Base-by-base conservation (phyloP, 2,329 filamentous ascomycete genomes). In the Exophiala bonariae region DNA sequence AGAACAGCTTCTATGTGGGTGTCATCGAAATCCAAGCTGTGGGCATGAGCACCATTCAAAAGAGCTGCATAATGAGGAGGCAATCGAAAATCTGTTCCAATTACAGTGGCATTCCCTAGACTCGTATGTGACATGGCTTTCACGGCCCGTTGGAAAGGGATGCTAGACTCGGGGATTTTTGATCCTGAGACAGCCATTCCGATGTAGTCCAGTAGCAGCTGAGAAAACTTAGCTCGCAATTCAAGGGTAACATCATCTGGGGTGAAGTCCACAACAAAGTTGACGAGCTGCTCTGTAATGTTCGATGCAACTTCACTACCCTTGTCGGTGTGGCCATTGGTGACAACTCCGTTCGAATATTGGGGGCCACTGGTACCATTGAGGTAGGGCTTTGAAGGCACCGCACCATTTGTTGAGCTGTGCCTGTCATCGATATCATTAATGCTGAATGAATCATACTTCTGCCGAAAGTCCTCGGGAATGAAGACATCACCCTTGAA, bases 11-110 rank as follows among this genome's bases (percentile, higher is more conserved):
- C 53, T 2, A 67, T 66, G 47, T 70, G 66, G 3, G 70, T 73
- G 50, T 74, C 70, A 51, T 73, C 71, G 54, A 72, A 72, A 51
- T 73, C 71, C 38, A 70, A 59, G 2, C 65, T 66, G 54, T 73
- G 71, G 3, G 63, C 65, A 22, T 71, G 65, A 1, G 67, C 61
- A 7, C 64, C 69, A 42, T 73, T 73, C n/a, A 73, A 53, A 6
- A 73, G 57, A 1, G 61, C 66, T 2, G 69, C 69, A 33, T 66
- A 67, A 13, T 68, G 69, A 4, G 62, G 63, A 9, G 44, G 17
- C 18, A 36, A 26, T 44, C 8, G 14, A 41, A 14, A 31, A 38
- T 11, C 45, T 38, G 9, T 36, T 37, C 17, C 41, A 44, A 20
- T 44, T 18, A n/a, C 44, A 40, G n/a, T 26, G 31, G 31, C 37